Conservation (phyloP, 1,139 yeast species). For the Debaryomyces psychrophilus region DNA sequence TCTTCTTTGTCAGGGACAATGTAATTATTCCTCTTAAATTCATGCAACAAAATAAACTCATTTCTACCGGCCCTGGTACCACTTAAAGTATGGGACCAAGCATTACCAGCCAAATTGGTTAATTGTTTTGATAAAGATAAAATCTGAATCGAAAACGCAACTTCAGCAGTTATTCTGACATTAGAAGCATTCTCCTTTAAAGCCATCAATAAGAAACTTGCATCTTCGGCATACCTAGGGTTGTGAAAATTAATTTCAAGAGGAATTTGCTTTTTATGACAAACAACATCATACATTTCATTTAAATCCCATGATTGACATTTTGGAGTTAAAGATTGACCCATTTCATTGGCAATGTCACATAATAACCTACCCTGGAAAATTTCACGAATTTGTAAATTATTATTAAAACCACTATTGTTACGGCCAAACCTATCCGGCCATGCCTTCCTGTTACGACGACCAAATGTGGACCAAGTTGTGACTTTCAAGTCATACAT, state of each 20-base stretch:
- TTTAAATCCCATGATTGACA: slow-evolving; percentile 96
- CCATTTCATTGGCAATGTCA: slow-evolving; percentile 94
- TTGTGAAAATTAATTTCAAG: slow-evolving; percentile 75
- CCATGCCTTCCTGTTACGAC: slow-evolving; percentile 75
- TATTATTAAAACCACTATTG: slow-evolving; percentile 46
- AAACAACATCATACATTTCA: slow-evolving; percentile 84
- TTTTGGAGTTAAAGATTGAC: slow-evolving; percentile 85
- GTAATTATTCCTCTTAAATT: slow-evolving; percentile 77
- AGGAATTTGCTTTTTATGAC: slow-evolving; percentile 61
- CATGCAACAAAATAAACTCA: slow-evolving; percentile 90
- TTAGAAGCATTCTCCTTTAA: slow-evolving; percentile 69
- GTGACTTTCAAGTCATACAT: slow-evolving; percentile 72
- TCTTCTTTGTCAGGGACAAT: slow-evolving; percentile 89
- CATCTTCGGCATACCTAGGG: slow-evolving; percentile 68
- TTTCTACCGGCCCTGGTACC: slow-evolving; percentile 98
- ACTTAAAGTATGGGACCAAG: slow-evolving; percentile 93
- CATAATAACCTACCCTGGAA: slow-evolving; percentile 87
- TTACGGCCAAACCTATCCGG: slow-evolving; percentile 68
- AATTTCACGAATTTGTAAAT: slow-evolving; percentile 63
- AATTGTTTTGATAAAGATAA: slow-evolving; percentile 87
- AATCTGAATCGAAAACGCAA: slow-evolving; percentile 83
- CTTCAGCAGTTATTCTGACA: slow-evolving; percentile 72
- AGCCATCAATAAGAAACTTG: slow-evolving; percentile 67
- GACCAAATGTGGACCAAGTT: slow-evolving; percentile 85
- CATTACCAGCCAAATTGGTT: slow-evolving; percentile 94